Conservation (phyloP, 2,329 filamentous ascomycete species). For the Phoma sp. region DNA sequence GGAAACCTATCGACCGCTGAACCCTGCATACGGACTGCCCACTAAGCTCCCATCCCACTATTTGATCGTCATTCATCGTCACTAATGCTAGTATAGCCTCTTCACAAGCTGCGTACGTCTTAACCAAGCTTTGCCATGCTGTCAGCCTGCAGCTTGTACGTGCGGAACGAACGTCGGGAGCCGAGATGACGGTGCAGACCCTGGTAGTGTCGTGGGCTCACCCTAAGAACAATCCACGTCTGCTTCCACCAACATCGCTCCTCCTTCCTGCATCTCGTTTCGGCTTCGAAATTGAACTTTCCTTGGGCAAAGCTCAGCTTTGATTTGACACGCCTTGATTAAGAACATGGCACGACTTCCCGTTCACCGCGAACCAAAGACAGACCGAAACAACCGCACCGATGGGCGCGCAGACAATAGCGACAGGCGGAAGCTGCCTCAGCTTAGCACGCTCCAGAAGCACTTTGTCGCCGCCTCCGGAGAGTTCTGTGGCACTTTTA, state of each 20-base stretch:
- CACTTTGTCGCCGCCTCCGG: constrained; percentile 36
- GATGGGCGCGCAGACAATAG: not conserved
- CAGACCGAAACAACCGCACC: not conserved
- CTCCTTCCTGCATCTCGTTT: not conserved
- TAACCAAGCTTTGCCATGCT: not conserved
- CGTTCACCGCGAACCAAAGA: not conserved
- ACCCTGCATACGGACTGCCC: constrained; percentile 1
- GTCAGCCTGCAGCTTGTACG: not conserved
- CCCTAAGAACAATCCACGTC: not conserved
- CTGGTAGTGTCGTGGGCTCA: not conserved
- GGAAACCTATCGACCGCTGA: constrained; percentile 1
- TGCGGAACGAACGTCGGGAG: not conserved
- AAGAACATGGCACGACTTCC: not conserved
- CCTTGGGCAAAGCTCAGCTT: not conserved
- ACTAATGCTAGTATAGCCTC: not conserved
- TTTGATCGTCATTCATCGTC: not conserved
- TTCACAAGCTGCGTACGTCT: not conserved
- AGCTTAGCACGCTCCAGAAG: constrained; percentile 18
- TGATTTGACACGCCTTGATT: not conserved
- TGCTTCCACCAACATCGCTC: not conserved
- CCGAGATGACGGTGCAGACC: not conserved
- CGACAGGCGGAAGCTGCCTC: constrained; percentile 1
- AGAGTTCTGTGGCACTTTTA: constrained; percentile 42
- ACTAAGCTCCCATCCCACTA: not conserved
- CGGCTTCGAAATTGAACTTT: not conserved